Percentiles rank a stretch among this genome's conserved stretches.
Conservation (phyloP, 495 filamentous ascomycete species). For the Penicillium soppii region DNA sequence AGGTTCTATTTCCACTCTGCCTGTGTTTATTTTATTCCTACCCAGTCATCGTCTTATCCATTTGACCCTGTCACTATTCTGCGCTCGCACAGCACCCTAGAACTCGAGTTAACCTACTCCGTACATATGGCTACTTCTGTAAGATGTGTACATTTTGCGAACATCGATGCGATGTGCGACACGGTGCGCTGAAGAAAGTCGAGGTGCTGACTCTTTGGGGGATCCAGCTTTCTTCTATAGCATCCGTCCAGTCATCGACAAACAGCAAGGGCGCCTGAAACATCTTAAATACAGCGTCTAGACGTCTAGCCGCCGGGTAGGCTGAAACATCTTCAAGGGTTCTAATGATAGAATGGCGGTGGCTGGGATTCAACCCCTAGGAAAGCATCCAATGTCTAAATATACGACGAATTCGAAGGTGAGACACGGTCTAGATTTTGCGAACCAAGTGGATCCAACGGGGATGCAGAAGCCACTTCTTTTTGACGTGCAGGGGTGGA, state of each 20-base stretch:
- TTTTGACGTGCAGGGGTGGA: constrained; percentile 5
- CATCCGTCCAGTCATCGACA: not conserved
- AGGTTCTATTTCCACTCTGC: too few species aligned
- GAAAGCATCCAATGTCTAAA: not conserved
- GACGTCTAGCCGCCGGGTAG: not conserved
- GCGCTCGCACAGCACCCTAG: too few species aligned
- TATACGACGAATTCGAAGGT: not conserved
- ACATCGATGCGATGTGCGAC: too few species aligned
- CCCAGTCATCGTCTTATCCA: too few species aligned
- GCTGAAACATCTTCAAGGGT: not conserved
- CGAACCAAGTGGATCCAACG: constrained; percentile 3
- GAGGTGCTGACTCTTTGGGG: not conserved
- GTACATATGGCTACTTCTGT: too few species aligned
- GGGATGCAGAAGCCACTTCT: constrained; percentile 4
- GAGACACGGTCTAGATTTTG: constrained; percentile 4
- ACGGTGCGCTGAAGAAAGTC: not conserved
- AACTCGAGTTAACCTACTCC: too few species aligned
- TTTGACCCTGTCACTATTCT: too few species aligned
- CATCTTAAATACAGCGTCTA: not conserved
- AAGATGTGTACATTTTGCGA: too few species aligned
- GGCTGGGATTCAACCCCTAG: not conserved
- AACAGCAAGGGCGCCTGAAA: not conserved
- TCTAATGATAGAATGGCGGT: not conserved
- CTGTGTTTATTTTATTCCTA: too few species aligned
- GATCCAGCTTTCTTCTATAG: not conserved